Evolutionary conservation across 345 rosid species (phyloP), one percentile per base, ranked within the genome.

Genomic region (Eutrema japonicum): DNA sequence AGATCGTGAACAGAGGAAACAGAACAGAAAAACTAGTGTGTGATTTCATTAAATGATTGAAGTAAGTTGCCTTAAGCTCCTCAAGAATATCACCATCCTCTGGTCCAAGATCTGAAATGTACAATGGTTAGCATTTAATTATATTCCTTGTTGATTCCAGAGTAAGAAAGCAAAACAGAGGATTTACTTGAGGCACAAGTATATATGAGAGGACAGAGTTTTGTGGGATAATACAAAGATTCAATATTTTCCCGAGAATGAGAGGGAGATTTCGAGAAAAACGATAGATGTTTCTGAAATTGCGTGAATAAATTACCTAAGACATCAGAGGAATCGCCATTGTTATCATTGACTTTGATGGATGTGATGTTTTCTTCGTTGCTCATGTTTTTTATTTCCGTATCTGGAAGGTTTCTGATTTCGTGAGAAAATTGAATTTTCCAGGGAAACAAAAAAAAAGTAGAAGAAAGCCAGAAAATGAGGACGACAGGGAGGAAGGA

Each of bases 41-140:
- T n/a, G 49, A 33, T 67, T 49, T n/a, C 3, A 10, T 40, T 3
- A 27, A 22, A 71, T 3, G 5, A 14, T 8, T 11, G 48, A 72
- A 59, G 26, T 60, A 8, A 60, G 60, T 78, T 72, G 65, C 81
- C 70, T 72, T 37, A 37, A 78, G 70, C 30, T 59, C 70, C 6
- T 60, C 63, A 22, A 30, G 43, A 7, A 72, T 26, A 72, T 38
- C 59, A 72, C 22, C 35, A 51, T 51, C 77, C 51, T 77, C 77
- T 45, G 42, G 35, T 0, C 8, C 12, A 56, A 65, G 7, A 72
- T 60, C 81, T 78, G 49, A 32, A 66, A 52, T 47, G 0, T 47
- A 64, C 14, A 65, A 65, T 57, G 61, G 13, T 62, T 29, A 29
- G 51, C 11, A 38, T 57, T 37, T 46, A 66, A 56, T 26, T 47